Conservation (phyloP, 2,329 filamentous ascomycete species). For the Ophiostoma sp. region DNA sequence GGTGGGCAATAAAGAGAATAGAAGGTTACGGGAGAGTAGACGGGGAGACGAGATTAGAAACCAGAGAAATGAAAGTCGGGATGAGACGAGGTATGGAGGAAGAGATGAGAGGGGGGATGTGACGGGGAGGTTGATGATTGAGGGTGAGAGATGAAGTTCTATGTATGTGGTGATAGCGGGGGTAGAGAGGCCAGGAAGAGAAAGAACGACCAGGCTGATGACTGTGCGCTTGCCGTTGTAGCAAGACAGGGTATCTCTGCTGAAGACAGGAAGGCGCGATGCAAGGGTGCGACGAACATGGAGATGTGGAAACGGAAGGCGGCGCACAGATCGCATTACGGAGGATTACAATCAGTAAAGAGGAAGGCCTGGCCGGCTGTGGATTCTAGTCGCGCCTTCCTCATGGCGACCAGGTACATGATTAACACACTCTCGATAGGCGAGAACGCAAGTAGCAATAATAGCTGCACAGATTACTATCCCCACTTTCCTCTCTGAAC, state of each 20-base stretch:
- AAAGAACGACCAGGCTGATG: constrained; percentile 7
- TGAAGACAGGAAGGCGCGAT: neutral
- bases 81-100: constrained; percentile 2
- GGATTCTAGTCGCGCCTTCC: neutral
- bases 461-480: neutral
- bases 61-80: neutral
- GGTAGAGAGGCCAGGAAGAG: constrained; percentile 12
- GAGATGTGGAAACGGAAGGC: constrained; percentile 7
- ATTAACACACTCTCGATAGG: constrained; percentile 1
- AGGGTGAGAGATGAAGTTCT: neutral
- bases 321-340: constrained; percentile 4
- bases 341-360: neutral
- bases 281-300: constrained; percentile 9
- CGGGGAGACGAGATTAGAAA: constrained; percentile 1
- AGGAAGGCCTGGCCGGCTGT: constrained; percentile 12
- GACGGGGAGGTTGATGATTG: neutral
- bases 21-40: neutral
- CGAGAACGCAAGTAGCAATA: constrained; percentile 1
- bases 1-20: neutral
- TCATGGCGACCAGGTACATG: constrained; percentile 11
- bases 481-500: neutral
- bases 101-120: constrained; percentile 10
- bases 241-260: neutral
- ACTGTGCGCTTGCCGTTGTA: neutral
- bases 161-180: constrained; percentile 9